Evolutionary conservation across 2,329 filamentous ascomycete species (phyloP).

Genomic region (Chrysosporium keratinophilum): DNA sequence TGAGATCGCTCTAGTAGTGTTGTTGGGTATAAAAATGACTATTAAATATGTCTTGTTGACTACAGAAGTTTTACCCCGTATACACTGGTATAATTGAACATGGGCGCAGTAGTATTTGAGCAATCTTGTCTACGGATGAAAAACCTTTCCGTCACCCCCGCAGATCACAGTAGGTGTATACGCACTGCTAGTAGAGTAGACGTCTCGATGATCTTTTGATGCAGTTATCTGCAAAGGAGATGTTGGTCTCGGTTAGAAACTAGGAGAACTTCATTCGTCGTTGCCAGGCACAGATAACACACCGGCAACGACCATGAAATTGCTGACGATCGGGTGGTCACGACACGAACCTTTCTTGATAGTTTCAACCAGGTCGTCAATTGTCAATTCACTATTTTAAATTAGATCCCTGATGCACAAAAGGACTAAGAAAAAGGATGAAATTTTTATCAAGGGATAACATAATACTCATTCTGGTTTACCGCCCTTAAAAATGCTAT

Average conservation of each 20-base stretch:
- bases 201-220: no score
- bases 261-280: background rate
- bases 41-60: background rate
- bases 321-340: background rate
- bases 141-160: no score
- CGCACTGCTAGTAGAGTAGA: no score
- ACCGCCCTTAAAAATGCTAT: background rate
- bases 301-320: no score
- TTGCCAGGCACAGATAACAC: background rate
- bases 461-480: conserved; percentile 9
- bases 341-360: background rate
- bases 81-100: no score
- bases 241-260: background rate
- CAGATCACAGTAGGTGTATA: no score
- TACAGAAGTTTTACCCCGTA: no score
- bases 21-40: background rate
- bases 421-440: background rate
- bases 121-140: no score
- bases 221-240: background rate
- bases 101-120: no score
- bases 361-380: background rate
- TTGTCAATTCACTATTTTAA: conserved; percentile 5
- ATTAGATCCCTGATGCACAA: conserved; percentile 9
- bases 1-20: background rate
- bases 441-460: conserved; percentile 3